A percentile compares a stretch with the other conserved stretches of the same genome.
Conservation (phyloP, 129 eudicot genomes). For the Lonicera japonica region DNA sequence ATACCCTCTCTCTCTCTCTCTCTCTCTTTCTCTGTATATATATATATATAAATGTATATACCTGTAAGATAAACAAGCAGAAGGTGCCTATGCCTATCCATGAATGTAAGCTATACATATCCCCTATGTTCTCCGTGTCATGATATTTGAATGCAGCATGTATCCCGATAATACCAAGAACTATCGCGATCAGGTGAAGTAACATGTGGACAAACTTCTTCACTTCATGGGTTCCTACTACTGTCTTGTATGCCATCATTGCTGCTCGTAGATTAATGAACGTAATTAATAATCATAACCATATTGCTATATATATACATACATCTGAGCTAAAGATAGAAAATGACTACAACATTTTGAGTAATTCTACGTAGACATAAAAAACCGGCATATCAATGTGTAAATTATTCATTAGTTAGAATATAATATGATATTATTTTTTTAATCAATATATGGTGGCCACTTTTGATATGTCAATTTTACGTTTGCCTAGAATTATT, state of each 20-base stretch:
- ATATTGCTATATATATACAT: too few species aligned
- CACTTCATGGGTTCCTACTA: constrained; percentile 34
- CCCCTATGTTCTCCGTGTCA: constrained; percentile 24
- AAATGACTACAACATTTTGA: background rate
- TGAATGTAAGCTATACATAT: constrained; percentile 84
- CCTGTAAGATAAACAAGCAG: constrained; percentile 81
- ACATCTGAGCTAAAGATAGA: background rate
- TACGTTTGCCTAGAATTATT: too few species aligned
- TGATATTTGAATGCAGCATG: constrained; percentile 87
- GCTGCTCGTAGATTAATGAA: constrained; percentile 36
- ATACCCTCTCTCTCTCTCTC: too few species aligned
- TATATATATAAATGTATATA: constrained; percentile 5
- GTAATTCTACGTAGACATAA: too few species aligned
- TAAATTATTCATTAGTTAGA: too few species aligned
- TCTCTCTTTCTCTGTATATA: too few species aligned
- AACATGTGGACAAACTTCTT: constrained; percentile 58
- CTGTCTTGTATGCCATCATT: constrained; percentile 89
- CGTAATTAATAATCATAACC: background rate
- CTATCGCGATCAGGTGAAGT: constrained; percentile 51
- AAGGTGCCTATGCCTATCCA: constrained; percentile 89
- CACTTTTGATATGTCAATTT: too few species aligned
- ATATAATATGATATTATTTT: too few species aligned
- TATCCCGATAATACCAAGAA: constrained; percentile 75
- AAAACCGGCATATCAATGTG: too few species aligned
- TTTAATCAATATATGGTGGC: too few species aligned